Base-by-base conservation (phyloP, 2,329 filamentous ascomycete genomes). In the Colletotrichum endophyticum region DNA sequence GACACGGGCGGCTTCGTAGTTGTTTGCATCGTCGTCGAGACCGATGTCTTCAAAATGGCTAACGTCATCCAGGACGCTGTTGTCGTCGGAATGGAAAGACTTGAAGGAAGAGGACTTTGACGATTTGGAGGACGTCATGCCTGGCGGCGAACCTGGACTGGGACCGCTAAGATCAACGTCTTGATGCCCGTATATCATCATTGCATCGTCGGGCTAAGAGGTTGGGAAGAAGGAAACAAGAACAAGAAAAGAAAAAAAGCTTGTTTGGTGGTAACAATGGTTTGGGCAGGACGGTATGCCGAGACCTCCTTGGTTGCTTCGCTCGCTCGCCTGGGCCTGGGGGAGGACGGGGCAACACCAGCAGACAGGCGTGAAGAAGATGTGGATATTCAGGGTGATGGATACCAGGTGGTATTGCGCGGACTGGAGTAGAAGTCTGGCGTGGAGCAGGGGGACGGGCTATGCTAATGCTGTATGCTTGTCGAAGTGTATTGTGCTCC, bases 41-140 rank as follows among this genome's bases (percentile, higher is more conserved):
- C 94, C 95, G 83, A 98, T 98, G 79, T 98, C 96, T 84, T 99
- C 96, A 81, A 98, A 98, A 84, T 98, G 93, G 78, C 92, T 93
- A 74, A 94, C 91, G 82, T 98, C 95, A 69, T 92, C 90, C 62
- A 95, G 87, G 67, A 92, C 90, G 79, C 90, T 91, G 81, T 93
- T 92, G 80, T 95, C 94, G 81, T 95, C 94, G 81, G 93, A 94
- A 77, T 91, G 93, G 73, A 94, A 93, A 49, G 96, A 78, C 34
- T 94, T 94, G 81, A 96, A 94, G 66, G 95, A 98, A 7, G 95
- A 98, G 32, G 95, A 96, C 85, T 97, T 98, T 79, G 95, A 98
- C 78, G 95, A 97, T 85, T 96, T 98, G 77, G 95, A 98, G 79
- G 88, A 86, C 66, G 94, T 95, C 86, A 98, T 92, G 81, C 95